Base-by-base conservation (phyloP, 1,284 basidiomycete genomes). In the Sutorius eximius region DNA sequence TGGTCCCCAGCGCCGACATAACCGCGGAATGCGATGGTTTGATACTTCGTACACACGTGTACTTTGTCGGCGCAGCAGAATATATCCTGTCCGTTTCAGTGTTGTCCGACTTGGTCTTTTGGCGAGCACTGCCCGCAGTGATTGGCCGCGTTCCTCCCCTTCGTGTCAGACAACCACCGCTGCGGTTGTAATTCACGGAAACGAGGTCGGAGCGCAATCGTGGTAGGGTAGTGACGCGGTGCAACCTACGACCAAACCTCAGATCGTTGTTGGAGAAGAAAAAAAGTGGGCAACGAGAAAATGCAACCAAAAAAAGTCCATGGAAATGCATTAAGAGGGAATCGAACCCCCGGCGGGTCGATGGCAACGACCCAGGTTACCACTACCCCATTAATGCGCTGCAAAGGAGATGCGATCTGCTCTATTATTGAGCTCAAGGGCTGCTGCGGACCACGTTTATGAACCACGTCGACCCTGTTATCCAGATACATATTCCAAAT, bases 291-390 rank as follows among this genome's bases (percentile, higher is more conserved):
- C 24, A 27, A 5, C 24, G 6, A 27, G 1, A 27, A 5, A 27
- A 27, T 5, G 24, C 6, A 27, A 27, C 24, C 24, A 27, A 27
- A 27, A 27, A 27, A 27, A 5, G 6, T 4, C 24, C 24, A 27
- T 27, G 24, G 24, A 27, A 27, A 4, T 84, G 83, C 85, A 85
- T 85, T 83, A 85, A 86, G 82, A 64, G 83, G 82, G 83, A 86
- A 86, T 87, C 81, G 83, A 86, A 86, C 83, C 79, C 83, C 82
- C 83, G 82, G 83, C 83, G 83, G 83, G 82, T 85, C 79, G 80
- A 68, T 69, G 67, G 61, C 67, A 72, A 69, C 67, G 67, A 69
- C 67, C 67, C 70, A 69, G 67, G 67, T 69, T 69, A 69, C 67
- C 67, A 69, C 67, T 70, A 70, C 67, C 68, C 68, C 67, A 69